Percentiles rank a stretch among this genome's conserved stretches.
These are phyloP conservation scores for Beauveria varroae DNA, from an alignment of 2,329 filamentous ascomycete species.

Conservation along the genomic window DNA sequence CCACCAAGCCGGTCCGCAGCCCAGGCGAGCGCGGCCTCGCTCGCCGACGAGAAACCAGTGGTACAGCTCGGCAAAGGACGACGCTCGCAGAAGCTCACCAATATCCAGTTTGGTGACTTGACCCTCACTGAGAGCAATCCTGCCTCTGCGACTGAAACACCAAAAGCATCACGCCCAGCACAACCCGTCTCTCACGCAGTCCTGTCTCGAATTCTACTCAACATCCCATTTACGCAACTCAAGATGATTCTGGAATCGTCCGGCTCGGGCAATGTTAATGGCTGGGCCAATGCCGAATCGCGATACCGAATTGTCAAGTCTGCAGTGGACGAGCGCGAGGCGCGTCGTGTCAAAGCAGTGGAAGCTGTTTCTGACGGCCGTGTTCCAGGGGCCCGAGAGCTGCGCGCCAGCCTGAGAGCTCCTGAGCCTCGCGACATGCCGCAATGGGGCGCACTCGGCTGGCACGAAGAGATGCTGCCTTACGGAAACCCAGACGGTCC, in stretches of 20 bases:
- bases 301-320: slow-evolving; percentile 41
- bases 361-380: slow-evolving; percentile 32
- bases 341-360: slow-evolving; percentile 40
- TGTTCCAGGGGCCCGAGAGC: slow-evolving; percentile 27
- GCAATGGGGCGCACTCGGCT: slow-evolving; percentile 41
- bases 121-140: slow-evolving; percentile 27
- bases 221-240: slow-evolving; percentile 60
- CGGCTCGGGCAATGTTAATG: slow-evolving; percentile 43
- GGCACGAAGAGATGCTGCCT: slow-evolving; percentile 37
- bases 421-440: slow-evolving; percentile 32
- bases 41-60: slow-evolving; percentile 29
- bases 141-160: slow-evolving; percentile 22
- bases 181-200: slow-evolving; percentile 34
- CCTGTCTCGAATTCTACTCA: slow-evolving; percentile 61
- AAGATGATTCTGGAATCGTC: slow-evolving; percentile 57
- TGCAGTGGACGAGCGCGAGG: slow-evolving; percentile 51
- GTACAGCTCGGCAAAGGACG: slow-evolving; percentile 29
- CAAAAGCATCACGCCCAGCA: slow-evolving; percentile 16
- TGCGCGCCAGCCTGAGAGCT: slow-evolving; percentile 29
- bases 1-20: slow-evolving; percentile 10
- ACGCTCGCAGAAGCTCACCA: slow-evolving; percentile 46
- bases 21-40: slow-evolving; percentile 12
- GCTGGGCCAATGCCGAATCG: slow-evolving; percentile 40
- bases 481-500: slow-evolving; percentile 34
- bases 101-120: slow-evolving; percentile 66